phyloP scores from a whole-genome alignment of 202 grass and related monocot genomes.

The Zoysia matrella region DNA sequence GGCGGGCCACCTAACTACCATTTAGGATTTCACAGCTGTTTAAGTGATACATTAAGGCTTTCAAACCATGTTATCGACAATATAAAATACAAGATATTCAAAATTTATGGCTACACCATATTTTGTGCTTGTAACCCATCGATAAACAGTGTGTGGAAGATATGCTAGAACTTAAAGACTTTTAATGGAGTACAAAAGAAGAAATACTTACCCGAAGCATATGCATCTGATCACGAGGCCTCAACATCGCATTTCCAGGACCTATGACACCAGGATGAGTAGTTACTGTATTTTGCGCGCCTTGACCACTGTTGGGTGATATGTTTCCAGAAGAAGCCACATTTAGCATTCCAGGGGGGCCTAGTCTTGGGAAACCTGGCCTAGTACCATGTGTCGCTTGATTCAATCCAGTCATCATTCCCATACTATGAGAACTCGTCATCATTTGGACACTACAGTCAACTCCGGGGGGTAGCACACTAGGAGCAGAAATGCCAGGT shows the following conservation, averaged over 20 bases:
- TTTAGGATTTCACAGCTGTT: too few species aligned
- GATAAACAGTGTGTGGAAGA: too few species aligned
- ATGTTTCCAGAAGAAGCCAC: conserved; percentile 77
- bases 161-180: too few species aligned
- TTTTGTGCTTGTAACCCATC: too few species aligned
- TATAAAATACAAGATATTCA: too few species aligned
- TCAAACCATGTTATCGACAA: too few species aligned
- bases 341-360: conserved; percentile 74
- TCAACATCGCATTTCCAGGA: conserved; percentile 67
- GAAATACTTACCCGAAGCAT: conserved; percentile 74
- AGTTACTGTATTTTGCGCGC: conserved; percentile 62
- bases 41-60: too few species aligned
- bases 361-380: conserved; percentile 67
- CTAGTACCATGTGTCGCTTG: conserved; percentile 60
- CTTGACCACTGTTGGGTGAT: conserved; percentile 70
- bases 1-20: too few species aligned
- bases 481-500: conserved; percentile 62
- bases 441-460: conserved; percentile 77
- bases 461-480: conserved; percentile 64
- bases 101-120: too few species aligned
- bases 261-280: conserved; percentile 58
- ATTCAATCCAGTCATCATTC: conserved; percentile 70
- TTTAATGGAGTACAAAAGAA: conserved; percentile 34
- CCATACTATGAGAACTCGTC: conserved; percentile 59
- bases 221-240: conserved; percentile 72